Percentiles rank a stretch among this genome's conserved stretches.
Conservation (phyloP, 1,139 yeast species). For the Spencermartinsiella ligniputridi region DNA sequence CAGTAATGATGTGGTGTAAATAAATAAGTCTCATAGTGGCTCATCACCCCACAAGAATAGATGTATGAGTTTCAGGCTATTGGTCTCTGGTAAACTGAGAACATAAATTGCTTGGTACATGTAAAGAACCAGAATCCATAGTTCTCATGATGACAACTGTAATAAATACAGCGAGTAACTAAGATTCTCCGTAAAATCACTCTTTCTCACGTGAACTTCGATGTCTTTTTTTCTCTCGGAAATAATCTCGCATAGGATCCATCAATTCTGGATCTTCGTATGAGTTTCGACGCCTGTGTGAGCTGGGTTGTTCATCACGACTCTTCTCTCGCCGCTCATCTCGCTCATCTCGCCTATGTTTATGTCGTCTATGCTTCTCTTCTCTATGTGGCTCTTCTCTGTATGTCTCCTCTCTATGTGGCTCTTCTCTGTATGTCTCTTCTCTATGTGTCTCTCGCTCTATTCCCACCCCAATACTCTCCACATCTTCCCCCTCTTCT, state of each 20-base stretch:
- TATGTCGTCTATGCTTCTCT: conserved; percentile 1
- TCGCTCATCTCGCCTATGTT: background rate
- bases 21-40: too few relatives aligned
- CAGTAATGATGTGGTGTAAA: too few relatives aligned
- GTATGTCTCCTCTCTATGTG: background rate
- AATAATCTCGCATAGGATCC: conserved; percentile 22
- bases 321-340: background rate
- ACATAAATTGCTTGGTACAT: too few relatives aligned
- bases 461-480: background rate
- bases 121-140: too few relatives aligned
- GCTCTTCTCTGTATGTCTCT: conserved; percentile 7
- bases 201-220: background rate
- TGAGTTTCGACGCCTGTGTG: background rate
- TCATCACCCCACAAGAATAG: too few relatives aligned
- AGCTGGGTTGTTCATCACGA: background rate
- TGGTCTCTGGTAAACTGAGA: too few relatives aligned
- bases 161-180: background rate
- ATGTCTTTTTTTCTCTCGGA: conserved; percentile 4
- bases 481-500: conserved; percentile 44
- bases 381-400: conserved; percentile 2
- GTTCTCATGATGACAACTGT: too few relatives aligned
- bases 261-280: conserved; percentile 14
- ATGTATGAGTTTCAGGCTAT: too few relatives aligned
- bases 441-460: conserved; percentile 3
- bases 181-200: background rate